Base-by-base conservation (phyloP, 805 yeast species). In the Pichia manshurica region DNA sequence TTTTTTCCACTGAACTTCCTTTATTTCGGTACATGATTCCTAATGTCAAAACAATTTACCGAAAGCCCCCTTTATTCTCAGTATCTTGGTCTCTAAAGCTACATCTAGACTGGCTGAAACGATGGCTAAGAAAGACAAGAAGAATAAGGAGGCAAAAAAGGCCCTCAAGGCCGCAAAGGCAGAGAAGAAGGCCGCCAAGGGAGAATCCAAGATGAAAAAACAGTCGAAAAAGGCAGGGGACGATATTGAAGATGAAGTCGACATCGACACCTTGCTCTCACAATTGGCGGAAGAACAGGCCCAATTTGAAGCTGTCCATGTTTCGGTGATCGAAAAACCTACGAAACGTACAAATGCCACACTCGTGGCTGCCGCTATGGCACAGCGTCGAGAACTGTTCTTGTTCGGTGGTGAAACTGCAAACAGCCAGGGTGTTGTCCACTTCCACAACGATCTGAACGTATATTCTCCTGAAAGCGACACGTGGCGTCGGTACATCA, bases 101-200 rank as follows among this genome's bases (percentile, higher is more conserved):
- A n/a, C n/a, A n/a, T n/a, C n/a, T n/a, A n/a, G n/a, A n/a, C n/a
- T n/a, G n/a, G n/a, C n/a, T n/a, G n/a, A n/a, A n/a, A n/a, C n/a
- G n/a, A 90, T 90, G 97, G 97, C 91, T 15, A 91, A 90, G 70
- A 71, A 79, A 59, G 82, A 74, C 52, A 88, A 87, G 68, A 87
- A 88, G 65, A 82, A 87, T 55, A 89, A 88, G 65, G 96, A 87
- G 42, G 87, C 96, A 57, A 88, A 88, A 67, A 89, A 88, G 75
- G 95, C 93, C 20, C 79, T 96, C 42, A 71, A 84, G 25, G 95
- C 91, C 33, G 87, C 78, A 53, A 91, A 91, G 70, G 79, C 77
- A 52, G 81, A 82, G 66, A 91, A 91, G 65, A 84, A 79, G 45
- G 74, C 72, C 44, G 70, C 79, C 45, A 91, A 93, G 62, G 82